phyloP scores from a whole-genome alignment of 345 rosid genomes.

The Hevea brasiliensis region DNA sequence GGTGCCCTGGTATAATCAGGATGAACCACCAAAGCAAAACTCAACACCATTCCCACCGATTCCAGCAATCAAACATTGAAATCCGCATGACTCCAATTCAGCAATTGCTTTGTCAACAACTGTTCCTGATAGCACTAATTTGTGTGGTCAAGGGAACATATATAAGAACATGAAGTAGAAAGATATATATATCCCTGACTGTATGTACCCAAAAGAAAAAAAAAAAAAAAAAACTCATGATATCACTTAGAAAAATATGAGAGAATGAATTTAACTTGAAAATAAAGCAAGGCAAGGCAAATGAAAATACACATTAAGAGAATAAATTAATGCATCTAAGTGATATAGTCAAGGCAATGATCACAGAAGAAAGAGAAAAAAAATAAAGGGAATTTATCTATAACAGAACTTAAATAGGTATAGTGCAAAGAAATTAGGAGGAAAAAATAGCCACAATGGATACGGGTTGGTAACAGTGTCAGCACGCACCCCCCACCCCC shows the following conservation, averaged over 20 bases:
- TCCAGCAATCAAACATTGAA: slow-evolving; percentile 74
- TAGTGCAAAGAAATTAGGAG: background rate
- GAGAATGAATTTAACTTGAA: no score
- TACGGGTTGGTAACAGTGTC: slow-evolving; percentile 80
- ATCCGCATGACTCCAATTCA: slow-evolving; percentile 76
- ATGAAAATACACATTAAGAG: background rate
- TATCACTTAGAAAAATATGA: background rate
- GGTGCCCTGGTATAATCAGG: slow-evolving; percentile 25
- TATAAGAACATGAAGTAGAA: background rate
- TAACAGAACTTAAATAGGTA: background rate
- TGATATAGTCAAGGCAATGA: background rate
- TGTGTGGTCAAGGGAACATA: slow-evolving; percentile 43
- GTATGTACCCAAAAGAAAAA: no score
- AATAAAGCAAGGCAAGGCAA: background rate
- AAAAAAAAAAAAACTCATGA: background rate
- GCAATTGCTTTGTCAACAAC: slow-evolving; percentile 56
- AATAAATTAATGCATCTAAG: background rate
- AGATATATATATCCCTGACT: background rate
- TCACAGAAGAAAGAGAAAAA: background rate
- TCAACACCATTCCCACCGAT: slow-evolving; percentile 84
- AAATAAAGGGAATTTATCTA: background rate
- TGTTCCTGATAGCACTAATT: slow-evolving; percentile 51
- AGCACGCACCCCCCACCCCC: slow-evolving; percentile 97
- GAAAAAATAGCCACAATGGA: slow-evolving; percentile 34
- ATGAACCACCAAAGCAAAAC: slow-evolving; percentile 41